Percentiles rank a stretch among this genome's conserved stretches.
phyloP scores from a whole-genome alignment of 1,284 basidiomycete genomes.

The Peniophora sp. region DNA sequence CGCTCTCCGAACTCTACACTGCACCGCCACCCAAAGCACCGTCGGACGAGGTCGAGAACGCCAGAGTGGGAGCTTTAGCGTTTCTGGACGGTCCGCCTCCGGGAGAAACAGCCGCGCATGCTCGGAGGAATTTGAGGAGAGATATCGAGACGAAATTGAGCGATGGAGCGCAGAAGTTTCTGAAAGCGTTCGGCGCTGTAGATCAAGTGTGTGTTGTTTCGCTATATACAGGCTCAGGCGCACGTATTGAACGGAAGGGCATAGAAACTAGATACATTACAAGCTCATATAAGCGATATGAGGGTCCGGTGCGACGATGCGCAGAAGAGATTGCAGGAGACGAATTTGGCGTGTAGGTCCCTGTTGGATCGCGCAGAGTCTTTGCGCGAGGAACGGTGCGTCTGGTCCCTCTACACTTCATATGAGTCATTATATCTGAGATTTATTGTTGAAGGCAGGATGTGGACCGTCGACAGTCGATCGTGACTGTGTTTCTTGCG shows the following conservation, averaged over 20 bases:
- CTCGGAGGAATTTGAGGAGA: constrained; percentile 70
- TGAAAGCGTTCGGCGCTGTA: constrained; percentile 79
- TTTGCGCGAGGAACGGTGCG: constrained; percentile 73
- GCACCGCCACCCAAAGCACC: constrained; percentile 13
- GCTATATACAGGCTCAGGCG: background rate
- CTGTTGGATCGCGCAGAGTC: constrained; percentile 85
- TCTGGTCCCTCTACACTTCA: no score
- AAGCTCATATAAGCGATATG: constrained; percentile 74
- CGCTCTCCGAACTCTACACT: constrained; percentile 73
- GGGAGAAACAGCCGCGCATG: constrained; percentile 54
- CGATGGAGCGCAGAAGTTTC: constrained; percentile 73
- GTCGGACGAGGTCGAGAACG: constrained; percentile 21
- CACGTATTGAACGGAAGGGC: constrained; percentile 3
- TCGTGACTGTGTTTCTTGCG: constrained; percentile 74
- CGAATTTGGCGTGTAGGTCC: constrained; percentile 73
- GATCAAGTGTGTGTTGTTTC: constrained; percentile 60
- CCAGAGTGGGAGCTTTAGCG: constrained; percentile 8
- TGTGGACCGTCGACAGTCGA: constrained; percentile 61
- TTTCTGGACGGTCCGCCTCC: constrained; percentile 21
- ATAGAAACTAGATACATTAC: constrained; percentile 74
- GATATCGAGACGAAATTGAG: constrained; percentile 82
- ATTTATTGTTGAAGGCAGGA: constrained; percentile 48
- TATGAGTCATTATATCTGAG: no score
- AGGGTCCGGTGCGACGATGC: constrained; percentile 76
- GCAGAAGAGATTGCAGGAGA: constrained; percentile 68